A percentile compares a stretch with the other conserved stretches of the same genome.
These are phyloP conservation scores for Clavaria fumosa DNA, from an alignment of 768 basidiomycete genomes.

Conservation along the genomic window DNA sequence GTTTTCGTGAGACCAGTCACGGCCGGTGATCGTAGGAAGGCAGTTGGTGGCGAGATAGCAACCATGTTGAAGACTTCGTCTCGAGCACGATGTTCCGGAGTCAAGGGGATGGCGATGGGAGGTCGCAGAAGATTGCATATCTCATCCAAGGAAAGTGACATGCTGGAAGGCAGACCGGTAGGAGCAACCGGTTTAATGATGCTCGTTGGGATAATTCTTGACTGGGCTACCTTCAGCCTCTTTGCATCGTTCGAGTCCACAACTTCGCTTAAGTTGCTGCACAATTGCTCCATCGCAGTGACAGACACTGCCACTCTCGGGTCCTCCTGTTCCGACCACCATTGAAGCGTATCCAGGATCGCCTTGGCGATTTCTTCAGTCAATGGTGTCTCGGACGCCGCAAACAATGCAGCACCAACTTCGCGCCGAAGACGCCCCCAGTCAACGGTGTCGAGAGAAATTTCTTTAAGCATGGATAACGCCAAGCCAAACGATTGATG, in stretches of 20 bases:
- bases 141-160: conserved; percentile 31
- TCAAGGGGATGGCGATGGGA: conserved; percentile 27
- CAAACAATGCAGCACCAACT: conserved; percentile 20
- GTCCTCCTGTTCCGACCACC: conserved; percentile 34
- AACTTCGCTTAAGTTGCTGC: neutral
- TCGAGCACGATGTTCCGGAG: conserved; percentile 32
- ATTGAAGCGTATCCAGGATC: conserved; percentile 33
- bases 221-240: too few relatives aligned
- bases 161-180: conserved; percentile 16
- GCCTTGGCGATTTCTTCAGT: conserved; percentile 24
- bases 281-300: neutral
- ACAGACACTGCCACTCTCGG: conserved; percentile 20
- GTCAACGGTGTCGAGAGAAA: conserved; percentile 13
- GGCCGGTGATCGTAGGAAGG: conserved; percentile 53
- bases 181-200: neutral
- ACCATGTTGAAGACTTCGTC: conserved; percentile 38
- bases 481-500: conserved; percentile 12
- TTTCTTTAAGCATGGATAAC: conserved; percentile 13
- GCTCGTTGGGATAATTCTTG: conserved; percentile 18
- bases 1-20: conserved; percentile 72
- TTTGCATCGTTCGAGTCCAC: too few relatives aligned
- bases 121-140: conserved; percentile 34
- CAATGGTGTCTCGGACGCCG: conserved; percentile 14
- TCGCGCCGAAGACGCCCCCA: conserved; percentile 20
- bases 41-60: conserved; percentile 55